Base-by-base conservation (phyloP, 306 rosid species). In the Alnus glutinosa region DNA sequence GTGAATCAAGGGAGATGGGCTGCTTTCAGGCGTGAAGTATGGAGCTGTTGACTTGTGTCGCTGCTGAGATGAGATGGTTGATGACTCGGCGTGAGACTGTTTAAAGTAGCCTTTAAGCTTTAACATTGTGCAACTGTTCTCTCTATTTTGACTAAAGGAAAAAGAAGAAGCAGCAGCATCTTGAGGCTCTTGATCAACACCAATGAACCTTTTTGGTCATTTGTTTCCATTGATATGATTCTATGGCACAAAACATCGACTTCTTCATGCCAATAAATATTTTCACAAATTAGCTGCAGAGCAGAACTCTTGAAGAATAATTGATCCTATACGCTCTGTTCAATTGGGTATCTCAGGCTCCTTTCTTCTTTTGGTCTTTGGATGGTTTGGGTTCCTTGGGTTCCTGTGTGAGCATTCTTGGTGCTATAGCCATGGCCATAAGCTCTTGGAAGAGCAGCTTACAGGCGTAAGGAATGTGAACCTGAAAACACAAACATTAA, bases 401-500 rank as follows among this genome's bases (percentile, higher is more conserved):
- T 47, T 95, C 97, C 86, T 95, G 91, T 0, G 97, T 95, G 30
- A 95, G 91, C 98, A 92, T 92, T 87, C 98, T 89, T 34, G 98
- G 98, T 39, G 98, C 98, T 75, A 95, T 95, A 55, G 98, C 99
- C 98, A 95, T 95, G 66, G 99, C 87, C 99, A 95, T 95, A 57
- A 95, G 92, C 87, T 95, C 98, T 84, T 95, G 98, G 96, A 93
- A 95, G 14, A 95, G 94, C 73, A 95, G 90, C 89, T 95, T 95
- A 83, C 98, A 95, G 46, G 98, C 98, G 44, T 95, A 95, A 39
- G 98, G 98, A 66, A 95, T 95, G 78, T 91, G 90, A 58, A 95
- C 98, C 98, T 92, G 88, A 81, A 87, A 2, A 36, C n/a, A 77
- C 55, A 68, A 39, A 15, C 55, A 66, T 78, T 50, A 85, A 51